Evolutionary conservation across 257 asterid genomes (phyloP), one percentile per base, ranked within the genome.

Genomic region (Fraxinus americana): DNA sequence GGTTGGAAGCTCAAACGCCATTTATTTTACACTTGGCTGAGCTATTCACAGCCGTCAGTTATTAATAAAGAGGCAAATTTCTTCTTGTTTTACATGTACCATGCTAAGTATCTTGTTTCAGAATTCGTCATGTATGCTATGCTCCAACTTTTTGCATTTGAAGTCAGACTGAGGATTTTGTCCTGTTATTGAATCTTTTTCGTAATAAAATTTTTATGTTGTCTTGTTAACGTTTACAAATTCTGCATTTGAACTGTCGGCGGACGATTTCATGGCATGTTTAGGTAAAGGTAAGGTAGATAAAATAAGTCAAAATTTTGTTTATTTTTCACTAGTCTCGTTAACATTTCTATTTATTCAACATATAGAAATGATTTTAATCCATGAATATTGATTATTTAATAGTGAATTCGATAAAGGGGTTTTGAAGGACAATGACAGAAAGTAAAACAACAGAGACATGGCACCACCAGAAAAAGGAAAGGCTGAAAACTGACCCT

Each of bases 21-120:
- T 82, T 80, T 45, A 81, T 85, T 84, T 84, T 86, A 72, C 86
- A 82, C 79, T 82, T 88, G 97, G 92, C 92, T 83, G 94, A 84
- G 90, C 89, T 81, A 75, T 76, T 78, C 57, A 74, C 59, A 34
- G 86, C 84, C 41, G 82, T 79, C 85, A 73, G 72, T 77, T 80
- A n/a, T 71, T 77, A 86, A 89, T 84, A 81, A 89, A 76, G 82
- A 67, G 68, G 77, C 35, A 63, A 63, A 77, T 41, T 78, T 81
- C 41, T 80, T 71, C 30, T 74, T 69, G 39, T 83, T 34, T 72
- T 59, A 36, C 36, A 68, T 89, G 87, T 84, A 75, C 76, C 79
- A 9, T 69, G 65, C 32, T 9, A 71, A 69, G 76, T 52, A 35
- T 16, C 39, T 23, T 68, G 66, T 68, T 59, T 43, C 70, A 76